Evolutionary conservation across 176 grass and related monocot genomes (phyloP), one percentile per base, ranked within the genome.

Genomic region (Oryza meridionalis): DNA sequence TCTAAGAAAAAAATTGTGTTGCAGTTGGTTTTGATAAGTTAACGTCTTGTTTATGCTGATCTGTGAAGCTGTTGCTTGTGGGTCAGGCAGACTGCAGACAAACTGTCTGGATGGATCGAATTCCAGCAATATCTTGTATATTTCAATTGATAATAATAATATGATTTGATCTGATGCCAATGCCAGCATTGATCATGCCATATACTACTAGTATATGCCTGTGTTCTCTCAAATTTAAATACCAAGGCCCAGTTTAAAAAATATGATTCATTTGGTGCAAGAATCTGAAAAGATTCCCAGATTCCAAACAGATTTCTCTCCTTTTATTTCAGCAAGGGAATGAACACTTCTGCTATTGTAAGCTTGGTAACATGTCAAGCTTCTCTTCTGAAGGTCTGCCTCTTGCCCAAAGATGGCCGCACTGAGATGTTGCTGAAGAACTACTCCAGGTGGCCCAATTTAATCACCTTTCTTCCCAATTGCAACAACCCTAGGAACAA

Each of bases 1-100:
- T 69, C 53, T 8, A 8, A 58, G 53, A n/a, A 58, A 55, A 55
- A 58, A 58, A 58, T 9, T 21, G 53, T 21, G 17, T 58, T 58
- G 53, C 53, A 58, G 21, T 58, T 58, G 17, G 17, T 77, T 35
- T 61, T 22, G 5, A 40, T 53, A 77, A 75, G 14, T 16, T 75
- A 50, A 19, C 50, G 46, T 27, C 70, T 15, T 50, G 49, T 24
- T 77, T 62, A 78, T 46, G 83, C 37, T 71, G 67, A 78, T 43
- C 49, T 61, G 19, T 16, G 16, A 32, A 82, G 0, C 15, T n/a
- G 12, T 24, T 44, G 35, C 35, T 29, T 77, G 50, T 76, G 40
- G 3, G 19, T 43, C 33, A 25, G 19, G 53, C 53, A 58, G 1
- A 58, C 19, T 55, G n/a, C 76, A 64, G 21, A 44, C 11, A 65